Conservation (phyloP, 768 basidiomycete species). For the Mycena albidolilacea region DNA sequence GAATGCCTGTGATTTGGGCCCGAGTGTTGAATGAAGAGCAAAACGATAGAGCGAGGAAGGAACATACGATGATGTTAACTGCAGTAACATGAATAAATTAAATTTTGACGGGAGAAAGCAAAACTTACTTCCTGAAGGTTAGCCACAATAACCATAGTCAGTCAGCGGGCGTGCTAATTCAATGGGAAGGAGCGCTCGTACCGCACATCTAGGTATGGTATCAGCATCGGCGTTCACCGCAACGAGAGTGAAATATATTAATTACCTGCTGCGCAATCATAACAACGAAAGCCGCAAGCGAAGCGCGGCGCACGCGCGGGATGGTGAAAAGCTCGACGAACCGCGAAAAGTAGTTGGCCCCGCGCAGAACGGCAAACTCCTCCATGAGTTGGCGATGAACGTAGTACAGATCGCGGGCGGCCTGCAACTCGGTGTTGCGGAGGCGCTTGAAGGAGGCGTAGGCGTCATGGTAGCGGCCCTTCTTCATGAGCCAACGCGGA, state of each 20-base stretch:
- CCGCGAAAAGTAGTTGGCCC: slow-evolving; percentile 37
- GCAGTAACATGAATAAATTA: neutral
- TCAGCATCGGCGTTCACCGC: neutral
- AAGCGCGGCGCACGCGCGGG: slow-evolving; percentile 71
- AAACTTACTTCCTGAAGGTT: slow-evolving; percentile 1
- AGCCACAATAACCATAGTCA: neutral
- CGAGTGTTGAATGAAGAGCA: slow-evolving; percentile 36
- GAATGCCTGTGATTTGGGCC: slow-evolving; percentile 68
- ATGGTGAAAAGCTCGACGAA: slow-evolving; percentile 57
- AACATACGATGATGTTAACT: slow-evolving; percentile 26
- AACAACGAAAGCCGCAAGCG: slow-evolving; percentile 65
- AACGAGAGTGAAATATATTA: neutral
- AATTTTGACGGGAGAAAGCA: neutral
- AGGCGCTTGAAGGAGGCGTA: slow-evolving; percentile 67
- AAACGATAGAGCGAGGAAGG: too few species aligned
- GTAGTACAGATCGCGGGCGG: slow-evolving; percentile 76
- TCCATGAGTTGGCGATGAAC: slow-evolving; percentile 10
- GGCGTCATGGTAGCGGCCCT: slow-evolving; percentile 68
- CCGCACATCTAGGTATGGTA: slow-evolving; percentile 69
- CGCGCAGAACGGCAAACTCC: slow-evolving; percentile 21
- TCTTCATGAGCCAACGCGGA: slow-evolving; percentile 51
- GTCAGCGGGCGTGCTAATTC: neutral
- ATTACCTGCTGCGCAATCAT: slow-evolving; percentile 77
- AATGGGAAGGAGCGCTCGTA: slow-evolving; percentile 62
- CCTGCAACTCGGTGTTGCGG: slow-evolving; percentile 69